Base-by-base conservation (phyloP, 352 stramenopile species). In the Pythium dissotocum region DNA sequence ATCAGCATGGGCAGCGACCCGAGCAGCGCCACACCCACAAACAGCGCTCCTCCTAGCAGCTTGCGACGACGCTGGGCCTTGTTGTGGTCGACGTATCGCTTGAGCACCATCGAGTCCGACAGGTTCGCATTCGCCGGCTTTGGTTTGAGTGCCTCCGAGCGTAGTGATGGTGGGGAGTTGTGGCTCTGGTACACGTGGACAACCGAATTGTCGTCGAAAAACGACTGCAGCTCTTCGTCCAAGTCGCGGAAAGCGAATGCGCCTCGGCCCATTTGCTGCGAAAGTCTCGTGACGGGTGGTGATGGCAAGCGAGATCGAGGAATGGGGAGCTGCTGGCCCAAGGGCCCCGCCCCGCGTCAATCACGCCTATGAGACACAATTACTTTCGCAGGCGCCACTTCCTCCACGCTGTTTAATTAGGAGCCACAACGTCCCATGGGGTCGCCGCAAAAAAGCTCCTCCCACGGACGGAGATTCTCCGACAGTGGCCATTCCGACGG, bases 161-260 rank as follows among this genome's bases (percentile, higher is more conserved):
- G 46, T 9, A 53, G 46, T 10, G 46, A 6, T 4, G 67, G 67
- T 40, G 69, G 69, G 46, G 69, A 75, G 26, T 35, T n/a, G 63
- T 75, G 69, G 21, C 30, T 61, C 58, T 57, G 28, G 57, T 75
- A 75, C n/a, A 58, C 16, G 7, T 59, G 51, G 36, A 54, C 49
- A 26, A 44, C 26, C 28, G 49, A 54, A 44, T 58, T 16, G 26
- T 67, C 63, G 24, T 61, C 40, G 6, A 61, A 26, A 56, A 70
- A 70, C 16, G 49, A 8, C 35, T 62, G 58, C 42, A 71, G 69
- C 35, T 75, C 69, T 33, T 75, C 69, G 53, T 75, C 69, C 6
- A 71, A 56, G 30, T 75, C 69, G 8, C 69, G 69, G 51, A 70
- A 75, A 30, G 69, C 69, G 55, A 53, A 75, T 30, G 54, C 42